Percentiles rank a stretch among this genome's conserved stretches.
phyloP scores from a whole-genome alignment of 2,329 filamentous ascomycete genomes.

The Sporothrix dimorphospora region DNA sequence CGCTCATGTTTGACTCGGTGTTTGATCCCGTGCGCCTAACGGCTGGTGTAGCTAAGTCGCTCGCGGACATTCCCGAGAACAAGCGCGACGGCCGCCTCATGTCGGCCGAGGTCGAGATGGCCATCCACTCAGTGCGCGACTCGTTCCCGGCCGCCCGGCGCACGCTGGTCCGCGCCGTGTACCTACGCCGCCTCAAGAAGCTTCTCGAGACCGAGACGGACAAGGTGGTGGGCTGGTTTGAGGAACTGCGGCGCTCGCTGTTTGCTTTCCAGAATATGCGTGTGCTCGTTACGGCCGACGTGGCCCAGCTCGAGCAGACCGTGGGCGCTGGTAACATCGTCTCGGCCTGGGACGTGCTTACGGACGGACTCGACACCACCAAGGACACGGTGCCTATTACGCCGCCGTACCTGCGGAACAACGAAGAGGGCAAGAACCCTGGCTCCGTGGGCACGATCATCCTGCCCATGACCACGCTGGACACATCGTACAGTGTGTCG shows the following conservation, averaged over 20 bases:
- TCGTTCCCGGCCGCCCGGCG: conserved; percentile 77
- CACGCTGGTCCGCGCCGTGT: conserved; percentile 83
- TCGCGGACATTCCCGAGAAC: conserved; percentile 87
- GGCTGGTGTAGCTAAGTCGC: conserved; percentile 73
- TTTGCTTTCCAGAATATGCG: conserved; percentile 87
- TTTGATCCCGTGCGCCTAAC: conserved; percentile 73
- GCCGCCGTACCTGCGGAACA: conserved; percentile 71
- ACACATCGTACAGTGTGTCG: conserved; percentile 85
- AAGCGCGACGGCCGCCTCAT: conserved; percentile 82
- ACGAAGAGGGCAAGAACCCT: conserved; percentile 71
- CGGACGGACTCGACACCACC: conserved; percentile 52
- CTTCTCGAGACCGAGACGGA: conserved; percentile 77
- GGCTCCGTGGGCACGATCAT: conserved; percentile 76
- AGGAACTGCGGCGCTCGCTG: conserved; percentile 73
- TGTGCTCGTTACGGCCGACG: conserved; percentile 78
- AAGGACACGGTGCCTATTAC: conserved; percentile 68
- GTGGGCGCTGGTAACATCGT: conserved; percentile 51
- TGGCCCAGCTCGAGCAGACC: conserved; percentile 71
- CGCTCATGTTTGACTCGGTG: conserved; percentile 84
- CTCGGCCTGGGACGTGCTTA: conserved; percentile 73
- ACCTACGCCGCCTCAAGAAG: conserved; percentile 82
- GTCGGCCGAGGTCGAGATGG: conserved; percentile 68
- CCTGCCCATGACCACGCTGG: conserved; percentile 87
- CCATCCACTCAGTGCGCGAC: conserved; percentile 77
- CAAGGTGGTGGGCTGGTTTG: conserved; percentile 74